Base-by-base conservation (phyloP, 1,139 yeast species). In the Kurtzmaniella quercitrusa region DNA sequence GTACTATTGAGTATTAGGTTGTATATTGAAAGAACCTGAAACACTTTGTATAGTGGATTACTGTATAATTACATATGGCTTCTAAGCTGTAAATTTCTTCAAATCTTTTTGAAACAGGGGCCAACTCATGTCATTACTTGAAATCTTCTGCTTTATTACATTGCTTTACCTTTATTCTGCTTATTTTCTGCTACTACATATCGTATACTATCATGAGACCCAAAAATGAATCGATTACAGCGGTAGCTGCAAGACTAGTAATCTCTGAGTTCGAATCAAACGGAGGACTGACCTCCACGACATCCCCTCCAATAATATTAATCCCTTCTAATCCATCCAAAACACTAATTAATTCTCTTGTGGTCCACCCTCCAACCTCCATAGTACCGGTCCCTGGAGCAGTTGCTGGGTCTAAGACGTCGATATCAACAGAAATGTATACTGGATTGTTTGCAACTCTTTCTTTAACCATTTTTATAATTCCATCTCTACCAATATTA, bases 301-400 rank as follows among this genome's bases (percentile, higher is more conserved):
- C 73, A 51, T 78, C 83, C 14, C 74, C 79, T 1, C 83, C 83
- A 7, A 78, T 68, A 31, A 77, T 47, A 42, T 75, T 62, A 34
- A 77, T 54, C 0, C 81, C 82, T 48, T 67, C 70, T 16, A 78
- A 58, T 1, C 75, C 79, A 46, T 75, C 78, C 38, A 78, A 54
- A 6, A 78, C 62, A 16, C 68, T 62, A 47, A 75, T 54, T n/a
- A 77, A 59, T 51, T 78, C 82, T 43, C 83, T 59, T 1, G 74
- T 62, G 2, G 74, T 66, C 58, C 75, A 70, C 0, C 83, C 83
- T 3, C 81, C 83, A 2, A 70, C 66, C 52, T 78, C 82, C 65
- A 75, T 63, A 3, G 83, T 77, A 2, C 82, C 82, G 0, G 82
- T 77, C 3, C 73, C 82, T 3, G 82, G 78, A 10, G 79, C 80